Percentiles rank a stretch among this genome's conserved stretches.
phyloP scores from a whole-genome alignment of 2,329 filamentous ascomycete genomes.

The Dothiorella sarmentorum region DNA sequence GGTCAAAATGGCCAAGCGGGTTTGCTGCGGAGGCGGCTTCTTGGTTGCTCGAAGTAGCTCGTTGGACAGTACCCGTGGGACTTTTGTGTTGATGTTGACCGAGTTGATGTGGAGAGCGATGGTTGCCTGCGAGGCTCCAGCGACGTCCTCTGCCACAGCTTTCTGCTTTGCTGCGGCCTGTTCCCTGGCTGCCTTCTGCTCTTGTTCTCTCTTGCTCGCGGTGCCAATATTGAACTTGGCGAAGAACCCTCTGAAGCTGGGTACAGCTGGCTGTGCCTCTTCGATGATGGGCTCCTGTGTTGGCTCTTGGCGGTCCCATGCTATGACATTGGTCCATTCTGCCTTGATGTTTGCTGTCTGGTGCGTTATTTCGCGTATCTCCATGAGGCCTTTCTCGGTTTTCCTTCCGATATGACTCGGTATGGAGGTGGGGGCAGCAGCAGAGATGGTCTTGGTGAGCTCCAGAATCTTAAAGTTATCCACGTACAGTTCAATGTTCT shows the following conservation, averaged over 20 bases:
- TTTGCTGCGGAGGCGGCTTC: constrained; percentile 87
- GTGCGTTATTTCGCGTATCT: constrained; percentile 72
- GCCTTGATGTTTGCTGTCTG: constrained; percentile 92
- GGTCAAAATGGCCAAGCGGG: constrained; percentile 81
- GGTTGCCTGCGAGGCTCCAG: constrained; percentile 66
- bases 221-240: constrained; percentile 32
- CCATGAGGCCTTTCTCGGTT: constrained; percentile 88
- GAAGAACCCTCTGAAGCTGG: constrained; percentile 37
- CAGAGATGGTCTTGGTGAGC: constrained; percentile 81
- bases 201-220: constrained; percentile 51
- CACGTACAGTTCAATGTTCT: constrained; percentile 84
- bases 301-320: constrained; percentile 62
- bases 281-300: not conserved
- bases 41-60: constrained; percentile 96
- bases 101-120: constrained; percentile 89
- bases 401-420: constrained; percentile 76
- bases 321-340: constrained; percentile 79
- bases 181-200: constrained; percentile 58
- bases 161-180: constrained; percentile 27
- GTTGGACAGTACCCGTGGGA: constrained; percentile 67
- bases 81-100: constrained; percentile 73
- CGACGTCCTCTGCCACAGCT: constrained; percentile 59
- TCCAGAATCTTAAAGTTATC: constrained; percentile 80
- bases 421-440: constrained; percentile 67
- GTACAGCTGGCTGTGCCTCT: not conserved